These are phyloP conservation scores for Aspergillus sp. DNA, from an alignment of 2,329 filamentous ascomycete species.

Conservation along the genomic window DNA sequence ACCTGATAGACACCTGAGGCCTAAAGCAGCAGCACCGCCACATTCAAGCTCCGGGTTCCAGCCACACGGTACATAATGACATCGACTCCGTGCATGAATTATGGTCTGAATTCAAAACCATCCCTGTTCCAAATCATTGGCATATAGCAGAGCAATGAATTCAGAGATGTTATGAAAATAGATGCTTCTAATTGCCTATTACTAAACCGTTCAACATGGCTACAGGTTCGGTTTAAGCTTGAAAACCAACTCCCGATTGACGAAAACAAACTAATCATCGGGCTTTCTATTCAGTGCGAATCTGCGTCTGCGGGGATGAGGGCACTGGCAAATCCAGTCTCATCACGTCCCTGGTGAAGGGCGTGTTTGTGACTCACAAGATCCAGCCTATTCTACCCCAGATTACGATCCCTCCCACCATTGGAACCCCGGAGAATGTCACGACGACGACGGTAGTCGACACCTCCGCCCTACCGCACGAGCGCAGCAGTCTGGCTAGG, in stretches of 20 bases:
- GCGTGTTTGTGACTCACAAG: slow-evolving; percentile 91
- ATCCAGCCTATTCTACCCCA: slow-evolving; percentile 91
- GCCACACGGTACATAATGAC: neutral
- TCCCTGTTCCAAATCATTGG: neutral
- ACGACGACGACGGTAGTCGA: slow-evolving; percentile 90
- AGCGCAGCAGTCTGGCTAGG: slow-evolving; percentile 80
- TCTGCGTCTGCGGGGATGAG: slow-evolving; percentile 95
- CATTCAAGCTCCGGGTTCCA: neutral
- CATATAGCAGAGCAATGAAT: neutral
- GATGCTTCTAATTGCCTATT: slow-evolving; percentile 2
- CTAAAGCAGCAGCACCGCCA: neutral
- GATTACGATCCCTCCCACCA: slow-evolving; percentile 87
- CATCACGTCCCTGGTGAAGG: slow-evolving; percentile 92
- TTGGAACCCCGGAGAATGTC: slow-evolving; percentile 92
- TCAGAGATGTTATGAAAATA: slow-evolving; percentile 11
- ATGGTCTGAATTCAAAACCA: neutral
- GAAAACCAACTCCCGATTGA: neutral
- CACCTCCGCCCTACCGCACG: slow-evolving; percentile 89
- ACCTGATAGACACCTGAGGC: neutral
- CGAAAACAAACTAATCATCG: slow-evolving; percentile 1
- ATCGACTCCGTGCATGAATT: neutral
- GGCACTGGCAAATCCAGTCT: slow-evolving; percentile 89
- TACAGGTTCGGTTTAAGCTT: slow-evolving; percentile 15
- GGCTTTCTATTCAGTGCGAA: slow-evolving; percentile 56
- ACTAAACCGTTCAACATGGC: slow-evolving; percentile 12